Conservation (phyloP, 306 rosid genomes). For the Sindora glabra region DNA sequence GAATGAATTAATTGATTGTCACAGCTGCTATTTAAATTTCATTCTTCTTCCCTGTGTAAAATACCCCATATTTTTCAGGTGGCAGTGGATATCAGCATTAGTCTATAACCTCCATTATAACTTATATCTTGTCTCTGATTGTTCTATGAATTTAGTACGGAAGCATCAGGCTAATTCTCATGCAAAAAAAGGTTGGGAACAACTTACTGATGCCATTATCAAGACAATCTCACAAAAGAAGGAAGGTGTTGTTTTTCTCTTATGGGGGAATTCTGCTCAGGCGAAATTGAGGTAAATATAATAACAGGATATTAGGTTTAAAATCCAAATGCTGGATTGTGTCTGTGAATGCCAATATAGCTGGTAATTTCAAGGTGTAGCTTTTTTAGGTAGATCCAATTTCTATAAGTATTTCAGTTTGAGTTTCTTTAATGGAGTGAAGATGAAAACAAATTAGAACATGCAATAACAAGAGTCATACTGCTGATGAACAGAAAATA, state of each 20-base stretch:
- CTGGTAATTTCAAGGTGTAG: too few relatives aligned
- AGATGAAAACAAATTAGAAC: neutral
- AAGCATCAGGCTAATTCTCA: conserved; percentile 87
- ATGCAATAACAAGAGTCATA: too few relatives aligned
- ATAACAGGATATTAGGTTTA: too few relatives aligned
- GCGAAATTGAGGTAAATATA: conserved; percentile 78
- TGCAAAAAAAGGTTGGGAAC: conserved; percentile 96
- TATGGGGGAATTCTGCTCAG: conserved; percentile 96
- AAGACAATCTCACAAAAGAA: conserved; percentile 65
- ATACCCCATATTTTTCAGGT: neutral
- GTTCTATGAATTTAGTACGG: conserved; percentile 49
- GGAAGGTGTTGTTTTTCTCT: conserved; percentile 76
- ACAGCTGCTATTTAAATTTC: too few relatives aligned
- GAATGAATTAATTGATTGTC: too few relatives aligned
- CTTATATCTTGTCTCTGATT: too few relatives aligned
- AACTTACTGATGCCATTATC: conserved; percentile 87
- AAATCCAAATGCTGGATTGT: too few relatives aligned
- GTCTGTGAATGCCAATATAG: too few relatives aligned
- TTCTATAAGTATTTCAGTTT: too few relatives aligned
- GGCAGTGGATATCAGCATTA: neutral
- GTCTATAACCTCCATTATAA: neutral
- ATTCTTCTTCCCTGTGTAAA: neutral
- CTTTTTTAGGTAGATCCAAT: too few relatives aligned
- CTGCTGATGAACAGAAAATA: neutral
- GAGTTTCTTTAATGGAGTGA: neutral